Base-by-base conservation (phyloP, 805 yeast genomes). In the Teunomyces stri region DNA sequence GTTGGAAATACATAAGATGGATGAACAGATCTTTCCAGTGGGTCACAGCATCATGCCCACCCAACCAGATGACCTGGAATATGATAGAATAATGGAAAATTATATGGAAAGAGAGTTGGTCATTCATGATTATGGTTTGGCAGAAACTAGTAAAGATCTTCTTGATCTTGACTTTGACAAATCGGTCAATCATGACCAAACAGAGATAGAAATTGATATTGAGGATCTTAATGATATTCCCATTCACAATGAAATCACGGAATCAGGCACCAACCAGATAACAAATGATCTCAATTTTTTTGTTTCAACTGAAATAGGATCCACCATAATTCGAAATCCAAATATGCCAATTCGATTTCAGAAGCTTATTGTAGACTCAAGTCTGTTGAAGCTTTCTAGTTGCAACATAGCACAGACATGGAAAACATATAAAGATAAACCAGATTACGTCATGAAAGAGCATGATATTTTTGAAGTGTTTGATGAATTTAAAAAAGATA, bases 181-280 rank as follows among this genome's bases (percentile, higher is more conserved):
- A 12, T 13, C 40, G 3, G 25, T 37, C 16, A 22, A 7, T 12
- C 20, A 46, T 15, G 47, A 65, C 59, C 10, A 69, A 66, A 42
- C 64, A 61, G 21, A 67, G 66, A 40, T 59, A 62, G 28, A 64
- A 29, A 27, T 56, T 52, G 4, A 35, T 2, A 15, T 15, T 5
- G 31, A 35, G 15, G 46, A 37, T 15, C 36, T 36, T 11, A 25
- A 28, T 15, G 42, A 29, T 36, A 29, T 35, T 37, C 40, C 40
- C 15, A 37, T 22, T 5, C 40, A 21, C 22, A 18, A 18, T 11
- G 37, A 29, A n/a, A n/a, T 11, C 3, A 11, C 6, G 12, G 25
- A 30, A n/a, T 21, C 40, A n/a, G 29, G 11, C 13, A 37, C 37
- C 6, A 31, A 36, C 34, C 48, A 42, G 22, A 44, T 52, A 7